These are phyloP conservation scores for Prunus persica DNA, from an alignment of 306 rosid species.

Conservation along the genomic window DNA sequence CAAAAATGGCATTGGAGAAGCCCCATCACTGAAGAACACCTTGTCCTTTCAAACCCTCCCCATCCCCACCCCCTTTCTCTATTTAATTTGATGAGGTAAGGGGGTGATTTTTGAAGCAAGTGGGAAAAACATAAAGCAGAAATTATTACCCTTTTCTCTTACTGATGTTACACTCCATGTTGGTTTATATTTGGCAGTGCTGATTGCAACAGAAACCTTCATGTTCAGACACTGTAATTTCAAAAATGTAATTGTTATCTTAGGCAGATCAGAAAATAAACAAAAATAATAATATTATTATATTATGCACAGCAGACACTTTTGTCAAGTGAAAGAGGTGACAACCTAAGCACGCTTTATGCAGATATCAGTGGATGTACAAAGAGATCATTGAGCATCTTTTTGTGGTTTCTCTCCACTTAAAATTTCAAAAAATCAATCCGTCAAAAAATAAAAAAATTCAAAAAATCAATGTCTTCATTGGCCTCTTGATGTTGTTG, in stretches of 20 bases:
- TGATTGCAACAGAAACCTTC: constrained; percentile 1
- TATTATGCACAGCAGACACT: neutral
- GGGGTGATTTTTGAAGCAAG: neutral
- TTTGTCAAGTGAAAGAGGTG: constrained; percentile 15
- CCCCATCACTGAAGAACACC: constrained; percentile 27
- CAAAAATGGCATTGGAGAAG: constrained; percentile 23
- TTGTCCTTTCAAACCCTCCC: constrained; percentile 18
- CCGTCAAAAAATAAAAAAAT: neutral
- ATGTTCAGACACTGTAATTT: neutral
- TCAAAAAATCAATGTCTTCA: neutral
- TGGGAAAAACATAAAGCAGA: constrained; percentile 1
- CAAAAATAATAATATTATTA: neutral
- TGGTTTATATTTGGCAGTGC: constrained; percentile 21
- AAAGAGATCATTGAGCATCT: constrained; percentile 6
- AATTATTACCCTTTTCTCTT: constrained; percentile 1
- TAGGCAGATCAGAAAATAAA: neutral
- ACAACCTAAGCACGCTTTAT: constrained; percentile 18
- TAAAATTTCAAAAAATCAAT: neutral
- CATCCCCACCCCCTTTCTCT: neutral
- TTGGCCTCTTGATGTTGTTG: neutral
- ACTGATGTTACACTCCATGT: constrained; percentile 4
- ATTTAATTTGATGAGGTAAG: neutral
- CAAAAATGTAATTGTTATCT: neutral
- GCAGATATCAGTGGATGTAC: constrained; percentile 13
- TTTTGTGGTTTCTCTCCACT: neutral